Evolutionary conservation across 805 yeast genomes (phyloP).

Genomic region (Metschnikowia lunata): DNA sequence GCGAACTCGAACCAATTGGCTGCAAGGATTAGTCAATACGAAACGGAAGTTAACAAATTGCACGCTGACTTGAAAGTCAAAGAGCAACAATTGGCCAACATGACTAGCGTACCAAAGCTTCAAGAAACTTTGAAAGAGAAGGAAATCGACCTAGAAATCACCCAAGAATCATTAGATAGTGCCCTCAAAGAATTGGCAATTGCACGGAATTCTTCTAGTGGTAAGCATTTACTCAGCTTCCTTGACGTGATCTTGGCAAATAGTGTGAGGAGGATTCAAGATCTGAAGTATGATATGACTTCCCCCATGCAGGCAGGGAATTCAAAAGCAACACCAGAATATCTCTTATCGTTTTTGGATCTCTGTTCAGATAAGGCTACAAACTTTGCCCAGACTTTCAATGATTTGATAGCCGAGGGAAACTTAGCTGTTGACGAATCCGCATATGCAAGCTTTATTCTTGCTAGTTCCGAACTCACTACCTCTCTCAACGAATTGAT

Average conservation of each 20-base stretch:
- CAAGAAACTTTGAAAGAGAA: constrained; percentile 53
- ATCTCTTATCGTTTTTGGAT: constrained; percentile 64
- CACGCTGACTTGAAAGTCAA: constrained; percentile 31
- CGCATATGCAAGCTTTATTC: constrained; percentile 60
- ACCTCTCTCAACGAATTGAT: constrained; percentile 58
- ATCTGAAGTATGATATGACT: constrained; percentile 61
- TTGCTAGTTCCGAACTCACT: constrained; percentile 59
- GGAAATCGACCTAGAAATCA: constrained; percentile 73
- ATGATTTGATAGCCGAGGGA: constrained; percentile 73
- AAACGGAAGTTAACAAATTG: constrained; percentile 54
- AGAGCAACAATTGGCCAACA: constrained; percentile 19
- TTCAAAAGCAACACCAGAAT: constrained; percentile 68
- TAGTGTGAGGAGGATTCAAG: constrained; percentile 71
- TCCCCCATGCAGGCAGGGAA: constrained; percentile 84
- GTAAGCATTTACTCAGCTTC: constrained; percentile 45
- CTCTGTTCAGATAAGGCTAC: constrained; percentile 67
- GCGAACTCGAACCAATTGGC: constrained; percentile 61
- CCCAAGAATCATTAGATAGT: constrained; percentile 74
- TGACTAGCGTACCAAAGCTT: constrained; percentile 27
- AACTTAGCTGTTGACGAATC: constrained; percentile 42
- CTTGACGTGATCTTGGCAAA: constrained; percentile 69
- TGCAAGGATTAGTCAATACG: constrained; percentile 56
- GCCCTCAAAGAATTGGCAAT: constrained; percentile 59
- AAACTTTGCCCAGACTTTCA: constrained; percentile 75
- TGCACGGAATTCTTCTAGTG: constrained; percentile 45